A percentile compares a stretch with the other conserved stretches of the same genome.
Evolutionary conservation across 2,329 filamentous ascomycete genomes (phyloP).

Genomic region (Colletotrichum incanum): DNA sequence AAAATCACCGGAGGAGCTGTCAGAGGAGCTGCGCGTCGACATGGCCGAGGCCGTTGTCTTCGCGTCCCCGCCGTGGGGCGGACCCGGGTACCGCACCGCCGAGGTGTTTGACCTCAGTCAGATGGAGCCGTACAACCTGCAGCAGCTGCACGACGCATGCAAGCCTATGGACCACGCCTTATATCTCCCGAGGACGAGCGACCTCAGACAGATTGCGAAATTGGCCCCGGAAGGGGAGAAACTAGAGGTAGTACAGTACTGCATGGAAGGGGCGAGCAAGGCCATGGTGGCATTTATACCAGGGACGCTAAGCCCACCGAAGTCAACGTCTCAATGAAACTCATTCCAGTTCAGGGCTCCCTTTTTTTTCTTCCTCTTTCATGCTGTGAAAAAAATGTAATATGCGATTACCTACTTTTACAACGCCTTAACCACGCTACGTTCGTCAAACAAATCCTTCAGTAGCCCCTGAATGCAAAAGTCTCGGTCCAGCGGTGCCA

Average conservation of each 20-base stretch:
- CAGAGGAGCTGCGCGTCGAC: conserved; percentile 59
- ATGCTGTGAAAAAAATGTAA: background rate
- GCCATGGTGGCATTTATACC: conserved; percentile 78
- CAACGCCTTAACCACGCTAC: conserved; percentile 74
- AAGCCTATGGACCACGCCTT: conserved; percentile 75
- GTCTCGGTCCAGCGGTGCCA: conserved; percentile 78
- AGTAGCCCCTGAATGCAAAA: conserved; percentile 76
- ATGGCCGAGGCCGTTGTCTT: conserved; percentile 64
- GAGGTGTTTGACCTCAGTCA: conserved; percentile 85
- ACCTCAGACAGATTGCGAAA: conserved; percentile 83
- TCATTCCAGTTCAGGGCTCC: conserved; percentile 6
- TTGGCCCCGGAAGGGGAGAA: conserved; percentile 67
- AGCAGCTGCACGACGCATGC: conserved; percentile 75
- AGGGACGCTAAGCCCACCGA: conserved; percentile 42
- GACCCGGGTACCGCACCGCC: conserved; percentile 69
- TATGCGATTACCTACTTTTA: conserved; percentile 50
- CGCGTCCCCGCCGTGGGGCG: conserved; percentile 74
- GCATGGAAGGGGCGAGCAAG: conserved; percentile 91
- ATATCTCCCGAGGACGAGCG: conserved; percentile 88
- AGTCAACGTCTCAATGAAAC: background rate
- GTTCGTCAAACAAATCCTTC: conserved; percentile 85
- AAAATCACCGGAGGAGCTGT: conserved; percentile 54
- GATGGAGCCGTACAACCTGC: conserved; percentile 90
- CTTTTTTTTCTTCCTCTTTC: background rate
- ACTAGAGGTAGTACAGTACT: conserved; percentile 89